phyloP scores from a whole-genome alignment of 805 yeast genomes.

The Schwanniomyces sp. region DNA sequence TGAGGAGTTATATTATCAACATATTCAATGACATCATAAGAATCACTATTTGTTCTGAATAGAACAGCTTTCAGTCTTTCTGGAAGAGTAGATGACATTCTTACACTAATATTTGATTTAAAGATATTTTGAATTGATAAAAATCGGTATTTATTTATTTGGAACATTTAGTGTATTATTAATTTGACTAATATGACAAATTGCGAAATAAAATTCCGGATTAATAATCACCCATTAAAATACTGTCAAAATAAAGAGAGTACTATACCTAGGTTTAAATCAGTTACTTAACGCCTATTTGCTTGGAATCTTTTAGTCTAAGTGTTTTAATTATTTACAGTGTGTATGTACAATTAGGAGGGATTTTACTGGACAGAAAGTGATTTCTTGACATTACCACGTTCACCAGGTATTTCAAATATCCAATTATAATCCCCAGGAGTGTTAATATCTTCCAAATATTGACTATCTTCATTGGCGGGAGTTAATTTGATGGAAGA shows the following conservation, averaged over 20 bases:
- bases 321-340: not conserved
- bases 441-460: conserved; percentile 13
- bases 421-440: conserved; percentile 28
- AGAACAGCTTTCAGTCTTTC: conserved; percentile 54
- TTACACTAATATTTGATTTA: not conserved
- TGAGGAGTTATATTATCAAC: conserved; percentile 58
- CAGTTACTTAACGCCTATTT: not conserved
- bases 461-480: conserved; percentile 2
- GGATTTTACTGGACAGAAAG: conserved; percentile 3
- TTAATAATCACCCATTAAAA: not conserved
- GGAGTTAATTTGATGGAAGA: conserved; percentile 13
- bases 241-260: not conserved
- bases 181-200: not conserved
- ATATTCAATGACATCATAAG: conserved; percentile 58
- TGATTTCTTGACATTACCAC: conserved; percentile 12
- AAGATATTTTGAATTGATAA: not conserved
- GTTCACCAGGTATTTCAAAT: conserved; percentile 27
- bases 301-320: not conserved
- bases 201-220: not conserved
- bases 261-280: not conserved
- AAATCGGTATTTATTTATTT: not conserved
- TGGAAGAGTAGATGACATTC: conserved; percentile 2
- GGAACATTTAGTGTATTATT: too few species aligned
- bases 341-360: not conserved
- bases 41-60: conserved; percentile 54